Evolutionary conservation across 208 protist species (phyloP), one percentile per base, ranked within the genome.

Genomic region (Acanthamoeba polyphaga): DNA sequence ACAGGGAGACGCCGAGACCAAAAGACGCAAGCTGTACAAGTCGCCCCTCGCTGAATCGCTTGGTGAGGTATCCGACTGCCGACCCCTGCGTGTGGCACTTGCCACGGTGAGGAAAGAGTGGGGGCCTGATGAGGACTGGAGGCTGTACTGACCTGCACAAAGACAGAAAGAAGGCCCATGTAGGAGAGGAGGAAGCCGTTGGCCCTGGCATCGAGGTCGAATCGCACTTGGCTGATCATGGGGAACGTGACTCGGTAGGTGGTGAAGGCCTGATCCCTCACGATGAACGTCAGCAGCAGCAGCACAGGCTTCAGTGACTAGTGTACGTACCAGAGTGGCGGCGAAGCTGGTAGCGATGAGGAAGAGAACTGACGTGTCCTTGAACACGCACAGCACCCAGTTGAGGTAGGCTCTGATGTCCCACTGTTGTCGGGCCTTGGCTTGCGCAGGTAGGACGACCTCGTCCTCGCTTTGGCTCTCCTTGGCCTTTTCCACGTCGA

Each of bases 111-210:
- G 7, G 24, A 6, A 24, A 66, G 60, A 13, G 53, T 58, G 38
- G 53, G 60, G 15, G 60, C 6, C 19, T 27, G 60, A 22, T 2
- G 24, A 27, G 53, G 74, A 3, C 17, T 5, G 0, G 7, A 27
- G 19, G 38, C 38, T 32, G 58, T 13, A 66, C 27, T 17, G 27
- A 90, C 82, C 58, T 90, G 82, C 12, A 90, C 82, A 90, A 90
- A 66, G 17, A 90, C 82, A 0, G 58, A 68, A 15, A 90, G 49
- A 34, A 68, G 7, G 12, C 82, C 82, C 58, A 90, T 90, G 53
- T 90, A 90, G 82, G 82, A 90, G 29, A 90, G 58, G 32, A 90
- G 58, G 53, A 90, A 60, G 46, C 82, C 82, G 53, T 90, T 90
- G 29, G 58, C 51, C 27, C 58, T 10, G 6, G 82, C 82, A 29